Evolutionary conservation across 1,284 basidiomycete genomes (phyloP), one percentile per base, ranked within the genome.

Genomic region (Fomitopsis schrenkii): DNA sequence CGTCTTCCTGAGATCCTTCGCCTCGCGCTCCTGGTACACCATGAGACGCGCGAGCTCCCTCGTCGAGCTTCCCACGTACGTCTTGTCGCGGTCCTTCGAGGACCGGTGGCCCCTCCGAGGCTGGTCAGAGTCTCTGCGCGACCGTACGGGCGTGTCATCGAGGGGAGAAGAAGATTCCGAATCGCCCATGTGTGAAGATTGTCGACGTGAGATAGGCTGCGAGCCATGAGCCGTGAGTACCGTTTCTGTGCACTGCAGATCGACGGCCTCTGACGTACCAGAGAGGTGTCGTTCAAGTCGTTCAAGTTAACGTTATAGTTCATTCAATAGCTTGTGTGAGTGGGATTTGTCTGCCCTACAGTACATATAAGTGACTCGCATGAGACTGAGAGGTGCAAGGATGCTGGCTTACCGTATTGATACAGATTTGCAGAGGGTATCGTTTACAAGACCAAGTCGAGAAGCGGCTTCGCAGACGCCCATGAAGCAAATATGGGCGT

Each of bases 1-100:
- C 26, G 79, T 75, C 64, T 80, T 80, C 55, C 82, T 81, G 61
- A 86, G 76, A 62, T 81, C 80, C 33, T 77, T 75, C 7, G 77
- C 74, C 64, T 89, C 84, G 61, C 82, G 79, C 62, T 86, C 84
- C 56, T 85, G 83, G 52, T 77, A 78, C 54, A 86, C 75, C 46
- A 88, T 76, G 41, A 83, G 71, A 14, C 75, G 72, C 44, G 86
- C 64, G 3, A 87, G 73, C 61, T 85, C 84, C 12, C 66, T 65
- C 28, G 68, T 68, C 14, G 71, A 70, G 44, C 66, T 64, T 38
- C 57, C 60, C 17, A 63, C 45, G 35, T 40, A 59, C 19, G 41
- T 5, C 12, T 46, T 53, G 52, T 67, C 60, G 53, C 66, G 69
- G 54, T 69, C 68, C 53, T 74, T 72, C 12, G 70, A 70, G 26